A percentile compares a stretch with the other conserved stretches of the same genome.
Evolutionary conservation across 148 eudicot species (phyloP).

Genomic region (Vaccinium corymbosum): DNA sequence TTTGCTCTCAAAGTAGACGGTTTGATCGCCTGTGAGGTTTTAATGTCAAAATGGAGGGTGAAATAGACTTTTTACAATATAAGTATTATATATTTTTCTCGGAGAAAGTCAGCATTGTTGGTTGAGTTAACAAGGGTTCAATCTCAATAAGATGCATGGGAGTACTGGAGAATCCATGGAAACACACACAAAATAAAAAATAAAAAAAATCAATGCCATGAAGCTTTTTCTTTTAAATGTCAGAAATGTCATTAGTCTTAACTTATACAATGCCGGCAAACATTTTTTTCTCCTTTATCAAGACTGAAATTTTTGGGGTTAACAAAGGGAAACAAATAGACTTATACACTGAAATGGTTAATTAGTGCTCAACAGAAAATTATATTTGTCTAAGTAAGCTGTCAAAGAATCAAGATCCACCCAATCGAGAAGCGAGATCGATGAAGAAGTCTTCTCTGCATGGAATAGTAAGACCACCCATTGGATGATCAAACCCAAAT

Average conservation of each 20-base stretch:
- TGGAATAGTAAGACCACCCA: constrained; percentile 63
- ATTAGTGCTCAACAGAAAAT: neutral
- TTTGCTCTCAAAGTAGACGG: no score
- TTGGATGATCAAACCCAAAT: constrained; percentile 49
- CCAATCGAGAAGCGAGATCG: constrained; percentile 23
- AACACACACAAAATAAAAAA: neutral
- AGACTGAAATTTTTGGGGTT: neutral
- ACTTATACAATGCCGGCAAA: neutral
- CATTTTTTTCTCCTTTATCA: neutral
- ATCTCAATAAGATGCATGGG: no score
- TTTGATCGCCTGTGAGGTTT: no score
- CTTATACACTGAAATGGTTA: neutral
- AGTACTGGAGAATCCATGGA: neutral
- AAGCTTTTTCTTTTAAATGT: neutral
- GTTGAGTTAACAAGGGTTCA: no score
- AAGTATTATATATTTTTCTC: no score
- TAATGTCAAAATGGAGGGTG: no score
- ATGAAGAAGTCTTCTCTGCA: constrained; percentile 47
- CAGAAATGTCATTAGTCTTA: neutral
- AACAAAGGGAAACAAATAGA: neutral
- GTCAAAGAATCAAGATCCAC: constrained; percentile 3
- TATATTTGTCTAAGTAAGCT: neutral
- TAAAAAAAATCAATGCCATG: neutral
- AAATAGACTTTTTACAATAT: no score
- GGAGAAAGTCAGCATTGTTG: no score